Conservation (phyloP, 495 filamentous ascomycete species). For the Hypoxylon intermedium region DNA sequence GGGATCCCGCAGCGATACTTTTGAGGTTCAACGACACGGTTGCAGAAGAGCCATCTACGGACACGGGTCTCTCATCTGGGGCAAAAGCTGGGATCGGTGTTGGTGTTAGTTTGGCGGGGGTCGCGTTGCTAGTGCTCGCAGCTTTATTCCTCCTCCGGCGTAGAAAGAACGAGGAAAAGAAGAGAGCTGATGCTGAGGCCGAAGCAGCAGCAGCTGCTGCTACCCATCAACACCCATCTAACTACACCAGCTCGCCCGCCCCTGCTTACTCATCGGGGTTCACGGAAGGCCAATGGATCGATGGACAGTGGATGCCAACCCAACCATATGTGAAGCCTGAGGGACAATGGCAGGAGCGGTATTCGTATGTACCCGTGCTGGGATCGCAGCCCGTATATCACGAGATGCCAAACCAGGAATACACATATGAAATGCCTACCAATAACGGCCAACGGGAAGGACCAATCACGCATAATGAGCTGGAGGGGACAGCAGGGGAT, state of each 20-base stretch:
- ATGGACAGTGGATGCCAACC: background rate
- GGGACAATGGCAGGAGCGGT: background rate
- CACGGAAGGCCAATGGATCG: background rate
- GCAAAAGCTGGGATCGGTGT: conserved; percentile 50
- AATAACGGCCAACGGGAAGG: background rate
- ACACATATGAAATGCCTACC: conserved; percentile 42
- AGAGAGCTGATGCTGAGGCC: conserved; percentile 14
- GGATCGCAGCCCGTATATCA: conserved; percentile 32
- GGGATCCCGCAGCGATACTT: background rate
- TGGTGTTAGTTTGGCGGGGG: conserved; percentile 43
- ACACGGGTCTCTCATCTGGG: conserved; percentile 39
- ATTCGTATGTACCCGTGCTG: conserved; percentile 7
- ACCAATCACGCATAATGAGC: background rate
- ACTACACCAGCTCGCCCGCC: background rate
- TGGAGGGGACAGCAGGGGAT: background rate
- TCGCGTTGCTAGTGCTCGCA: conserved; percentile 37
- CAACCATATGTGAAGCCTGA: background rate
- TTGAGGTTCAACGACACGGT: background rate
- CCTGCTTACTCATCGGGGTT: background rate
- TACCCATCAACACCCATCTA: background rate
- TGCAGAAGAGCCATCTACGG: background rate
- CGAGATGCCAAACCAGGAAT: conserved; percentile 40
- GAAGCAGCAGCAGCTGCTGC: conserved; percentile 3
- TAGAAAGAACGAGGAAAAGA: conserved; percentile 21
- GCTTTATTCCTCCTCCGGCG: conserved; percentile 34